Conservation (phyloP, 306 rosid genomes). For the Sechiopsis laciniata region DNA sequence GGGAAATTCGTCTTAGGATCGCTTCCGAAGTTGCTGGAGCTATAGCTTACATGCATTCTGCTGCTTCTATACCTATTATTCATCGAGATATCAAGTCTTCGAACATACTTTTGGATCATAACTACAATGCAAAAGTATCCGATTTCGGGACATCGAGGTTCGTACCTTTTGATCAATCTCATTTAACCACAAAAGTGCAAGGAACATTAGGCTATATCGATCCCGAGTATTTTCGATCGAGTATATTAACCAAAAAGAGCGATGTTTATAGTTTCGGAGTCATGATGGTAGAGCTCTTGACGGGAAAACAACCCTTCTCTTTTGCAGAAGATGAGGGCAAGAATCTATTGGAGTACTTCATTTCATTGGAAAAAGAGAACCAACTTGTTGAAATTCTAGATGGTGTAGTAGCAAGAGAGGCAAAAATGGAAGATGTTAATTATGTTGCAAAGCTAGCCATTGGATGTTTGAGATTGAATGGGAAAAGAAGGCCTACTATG, state of each 20-base stretch:
- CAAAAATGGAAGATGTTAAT: slow-evolving; percentile 20
- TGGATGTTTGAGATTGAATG: slow-evolving; percentile 43
- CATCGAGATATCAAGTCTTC: slow-evolving; percentile 28
- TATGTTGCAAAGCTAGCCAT: slow-evolving; percentile 35
- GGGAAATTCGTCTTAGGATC: slow-evolving; percentile 1
- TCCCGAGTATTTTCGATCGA: slow-evolving; percentile 22
- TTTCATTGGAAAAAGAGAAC: not conserved
- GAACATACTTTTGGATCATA: slow-evolving; percentile 22
- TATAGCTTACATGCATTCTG: slow-evolving; percentile 16
- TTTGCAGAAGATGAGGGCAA: not conserved
- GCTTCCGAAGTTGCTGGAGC: slow-evolving; percentile 22
- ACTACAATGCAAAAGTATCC: slow-evolving; percentile 10
- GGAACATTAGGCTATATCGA: slow-evolving; percentile 20
- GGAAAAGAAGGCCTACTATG: slow-evolving; percentile 46
- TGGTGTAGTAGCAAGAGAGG: not conserved
- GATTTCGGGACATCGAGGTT: slow-evolving; percentile 21
- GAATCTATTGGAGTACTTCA: slow-evolving; percentile 8
- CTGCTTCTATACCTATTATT: slow-evolving; percentile 21
- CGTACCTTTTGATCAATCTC: slow-evolving; percentile 5
- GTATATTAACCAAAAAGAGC: not conserved
- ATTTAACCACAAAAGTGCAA: slow-evolving; percentile 8
- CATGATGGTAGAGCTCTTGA: slow-evolving; percentile 10
- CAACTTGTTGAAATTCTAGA: slow-evolving; percentile 16
- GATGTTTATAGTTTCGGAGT: no score
- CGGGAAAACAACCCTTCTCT: slow-evolving; percentile 14